These are phyloP conservation scores for Globisporangium solare DNA, from an alignment of 352 stramenopile genomes.

Conservation along the genomic window DNA sequence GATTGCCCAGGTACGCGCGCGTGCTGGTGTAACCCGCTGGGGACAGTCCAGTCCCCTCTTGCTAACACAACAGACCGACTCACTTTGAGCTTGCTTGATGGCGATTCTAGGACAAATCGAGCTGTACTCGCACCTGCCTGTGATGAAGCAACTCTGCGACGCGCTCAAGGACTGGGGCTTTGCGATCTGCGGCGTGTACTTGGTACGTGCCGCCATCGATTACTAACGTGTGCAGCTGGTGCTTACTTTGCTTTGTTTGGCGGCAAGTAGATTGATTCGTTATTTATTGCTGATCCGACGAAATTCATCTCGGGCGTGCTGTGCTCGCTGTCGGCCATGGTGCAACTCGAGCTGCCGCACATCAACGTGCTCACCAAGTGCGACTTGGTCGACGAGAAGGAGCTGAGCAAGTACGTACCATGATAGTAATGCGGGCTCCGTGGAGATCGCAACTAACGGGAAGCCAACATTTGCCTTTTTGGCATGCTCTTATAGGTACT, in stretches of 20 bases:
- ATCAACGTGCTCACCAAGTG: slow-evolving; percentile 93
- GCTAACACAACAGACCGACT: too few species aligned
- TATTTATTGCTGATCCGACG: slow-evolving; percentile 93
- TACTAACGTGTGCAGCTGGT: background rate
- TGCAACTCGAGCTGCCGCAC: slow-evolving; percentile 97
- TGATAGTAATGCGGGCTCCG: too few species aligned
- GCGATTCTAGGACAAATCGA: slow-evolving; percentile 78
- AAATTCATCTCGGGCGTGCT: slow-evolving; percentile 99
- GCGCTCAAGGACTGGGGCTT: slow-evolving; percentile 84
- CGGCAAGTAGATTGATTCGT: slow-evolving; percentile 81
- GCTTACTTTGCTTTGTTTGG: background rate
- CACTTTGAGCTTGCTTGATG: too few species aligned
- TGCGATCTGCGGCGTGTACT: slow-evolving; percentile 86
- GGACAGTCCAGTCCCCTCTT: too few species aligned
- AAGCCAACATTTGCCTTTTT: background rate
- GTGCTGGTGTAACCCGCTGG: slow-evolving; percentile 1
- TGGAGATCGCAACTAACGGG: too few species aligned
- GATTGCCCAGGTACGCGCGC: slow-evolving; percentile 93
- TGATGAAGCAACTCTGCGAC: slow-evolving; percentile 88
- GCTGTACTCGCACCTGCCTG: slow-evolving; percentile 88
- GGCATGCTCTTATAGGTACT: slow-evolving; percentile 31
- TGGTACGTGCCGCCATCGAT: slow-evolving; percentile 33
- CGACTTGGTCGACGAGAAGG: slow-evolving; percentile 87
- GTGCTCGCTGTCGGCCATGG: slow-evolving; percentile 96
- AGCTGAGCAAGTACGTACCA: slow-evolving; percentile 70